Conservation (phyloP, 2,329 filamentous ascomycete species). For the Erysiphe neolycopersici region DNA sequence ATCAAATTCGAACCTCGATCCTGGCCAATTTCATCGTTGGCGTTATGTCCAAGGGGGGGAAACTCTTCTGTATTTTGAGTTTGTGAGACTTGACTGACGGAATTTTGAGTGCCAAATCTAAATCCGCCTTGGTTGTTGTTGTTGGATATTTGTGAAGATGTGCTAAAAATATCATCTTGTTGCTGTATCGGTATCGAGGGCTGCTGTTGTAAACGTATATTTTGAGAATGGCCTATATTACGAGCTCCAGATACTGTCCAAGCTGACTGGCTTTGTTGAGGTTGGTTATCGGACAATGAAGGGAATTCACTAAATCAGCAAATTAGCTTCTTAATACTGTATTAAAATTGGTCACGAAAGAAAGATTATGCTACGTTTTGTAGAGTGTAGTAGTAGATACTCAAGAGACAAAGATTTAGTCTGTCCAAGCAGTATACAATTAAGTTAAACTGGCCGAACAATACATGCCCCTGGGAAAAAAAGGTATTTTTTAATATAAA, state of each 20-base stretch:
- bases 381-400: too few species aligned
- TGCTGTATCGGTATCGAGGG: constrained; percentile 9
- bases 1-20: constrained; percentile 26
- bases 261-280: constrained; percentile 13
- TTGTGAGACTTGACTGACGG: constrained; percentile 14
- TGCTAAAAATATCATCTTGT: constrained; percentile 14
- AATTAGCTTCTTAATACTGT: background rate
- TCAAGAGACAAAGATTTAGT: too few species aligned
- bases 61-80: constrained; percentile 28
- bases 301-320: constrained; percentile 29
- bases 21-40: constrained; percentile 29
- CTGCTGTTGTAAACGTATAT: constrained; percentile 12
- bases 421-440: too few species aligned
- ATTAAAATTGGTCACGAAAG: background rate
- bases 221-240: constrained; percentile 9
- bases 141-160: constrained; percentile 12
- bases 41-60: constrained; percentile 29
- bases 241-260: constrained; percentile 12
- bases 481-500: background rate
- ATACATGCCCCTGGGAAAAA: background rate
- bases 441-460: too few species aligned
- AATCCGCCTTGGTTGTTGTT: constrained; percentile 10
- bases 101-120: constrained; percentile 13
- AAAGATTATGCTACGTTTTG: background rate
- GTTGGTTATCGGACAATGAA: constrained; percentile 33